Percentiles rank a stretch among this genome's conserved stretches.
Conservation (phyloP, 2,329 filamentous ascomycete species). For the Diaporthe sp. region DNA sequence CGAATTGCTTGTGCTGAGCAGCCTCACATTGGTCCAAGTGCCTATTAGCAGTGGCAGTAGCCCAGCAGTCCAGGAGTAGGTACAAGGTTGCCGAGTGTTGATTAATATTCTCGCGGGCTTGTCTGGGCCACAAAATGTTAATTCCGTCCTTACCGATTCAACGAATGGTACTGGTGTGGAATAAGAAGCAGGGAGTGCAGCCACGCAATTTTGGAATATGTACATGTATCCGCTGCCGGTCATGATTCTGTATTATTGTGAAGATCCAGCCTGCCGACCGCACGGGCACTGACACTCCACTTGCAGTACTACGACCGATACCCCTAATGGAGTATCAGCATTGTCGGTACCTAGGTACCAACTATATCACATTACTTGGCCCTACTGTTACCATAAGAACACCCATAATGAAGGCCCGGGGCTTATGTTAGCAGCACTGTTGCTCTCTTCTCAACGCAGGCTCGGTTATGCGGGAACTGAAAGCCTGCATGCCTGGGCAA, state of each 20-base stretch:
- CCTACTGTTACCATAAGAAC: neutral
- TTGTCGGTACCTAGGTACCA: neutral
- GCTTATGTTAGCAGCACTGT: neutral
- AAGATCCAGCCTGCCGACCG: neutral
- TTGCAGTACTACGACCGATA: neutral
- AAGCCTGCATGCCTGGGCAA: neutral
- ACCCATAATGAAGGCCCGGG: neutral
- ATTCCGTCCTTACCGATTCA: neutral
- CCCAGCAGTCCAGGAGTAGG: no score
- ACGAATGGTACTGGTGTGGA: neutral
- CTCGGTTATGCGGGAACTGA: no score
- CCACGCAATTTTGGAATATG: neutral
- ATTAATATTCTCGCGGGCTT: neutral
- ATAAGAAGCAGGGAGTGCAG: neutral
- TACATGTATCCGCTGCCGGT: neutral
- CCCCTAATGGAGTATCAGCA: neutral
- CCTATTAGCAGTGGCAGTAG: neutral
- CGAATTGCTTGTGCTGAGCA: neutral
- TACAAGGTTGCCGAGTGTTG: neutral
- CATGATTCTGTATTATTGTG: neutral
- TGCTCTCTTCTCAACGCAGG: neutral
- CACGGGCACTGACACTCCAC: neutral
- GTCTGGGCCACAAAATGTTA: neutral
- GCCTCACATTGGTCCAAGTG: neutral
- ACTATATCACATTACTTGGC: neutral